These are phyloP conservation scores for Paracoccidioides brasiliensis DNA, from an alignment of 2,329 filamentous ascomycete species.

Conservation along the genomic window DNA sequence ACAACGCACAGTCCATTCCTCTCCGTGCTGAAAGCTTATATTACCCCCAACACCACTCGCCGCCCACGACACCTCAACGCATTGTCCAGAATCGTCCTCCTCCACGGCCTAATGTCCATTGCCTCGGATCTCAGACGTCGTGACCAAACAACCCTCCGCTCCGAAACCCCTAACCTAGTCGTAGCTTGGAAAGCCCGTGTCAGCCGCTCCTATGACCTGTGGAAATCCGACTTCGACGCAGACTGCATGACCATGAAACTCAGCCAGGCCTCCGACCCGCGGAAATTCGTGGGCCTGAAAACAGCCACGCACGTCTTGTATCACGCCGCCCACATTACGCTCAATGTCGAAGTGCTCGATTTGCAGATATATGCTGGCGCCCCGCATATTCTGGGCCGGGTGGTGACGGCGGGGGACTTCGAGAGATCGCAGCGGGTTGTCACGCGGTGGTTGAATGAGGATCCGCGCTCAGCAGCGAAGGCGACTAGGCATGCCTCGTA, in stretches of 20 bases:
- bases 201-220: slow-evolving; percentile 41
- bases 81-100: slow-evolving; percentile 40
- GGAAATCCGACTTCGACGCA: slow-evolving; percentile 45
- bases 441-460: slow-evolving; percentile 37
- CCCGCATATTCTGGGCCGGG: slow-evolving; percentile 44
- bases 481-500: slow-evolving; percentile 43
- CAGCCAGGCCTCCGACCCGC: slow-evolving; percentile 18
- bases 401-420: slow-evolving; percentile 40
- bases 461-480: slow-evolving; percentile 24
- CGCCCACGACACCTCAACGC: slow-evolving; percentile 35
- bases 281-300: slow-evolving; percentile 36
- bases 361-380: slow-evolving; percentile 51
- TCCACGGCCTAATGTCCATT: slow-evolving; percentile 51
- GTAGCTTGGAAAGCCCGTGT: slow-evolving; percentile 42
- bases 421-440: slow-evolving; percentile 38
- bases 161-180: slow-evolving; percentile 22
- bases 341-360: slow-evolving; percentile 48
- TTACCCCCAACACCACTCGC: slow-evolving; percentile 32
- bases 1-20: slow-evolving; percentile 34
- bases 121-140: slow-evolving; percentile 49
- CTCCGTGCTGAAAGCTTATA: slow-evolving; percentile 43
- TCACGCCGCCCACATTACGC: slow-evolving; percentile 43
- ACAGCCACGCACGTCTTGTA: slow-evolving; percentile 44
- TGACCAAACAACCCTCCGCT: slow-evolving; percentile 48
- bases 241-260: slow-evolving; percentile 34